Percentiles rank a stretch among this genome's conserved stretches.
Conservation (phyloP, 805 yeast genomes). For the Metschnikowia kunwiensis region DNA sequence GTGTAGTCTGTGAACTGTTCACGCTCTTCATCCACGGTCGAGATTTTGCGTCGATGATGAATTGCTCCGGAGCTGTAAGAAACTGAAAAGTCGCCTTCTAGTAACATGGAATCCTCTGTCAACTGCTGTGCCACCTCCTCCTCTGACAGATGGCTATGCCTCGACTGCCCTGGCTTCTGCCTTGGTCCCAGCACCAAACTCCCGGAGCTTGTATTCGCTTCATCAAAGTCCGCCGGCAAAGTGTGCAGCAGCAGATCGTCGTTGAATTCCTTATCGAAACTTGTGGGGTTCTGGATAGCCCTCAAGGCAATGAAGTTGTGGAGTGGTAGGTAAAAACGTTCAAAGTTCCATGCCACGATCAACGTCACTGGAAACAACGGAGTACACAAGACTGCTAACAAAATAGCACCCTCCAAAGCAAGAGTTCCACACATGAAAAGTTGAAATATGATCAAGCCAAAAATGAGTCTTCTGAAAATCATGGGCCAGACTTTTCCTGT, state of each 20-base stretch:
- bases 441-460: slow-evolving; percentile 55
- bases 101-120: slow-evolving; percentile 12
- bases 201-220: slow-evolving; percentile 5
- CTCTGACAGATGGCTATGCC: neutral
- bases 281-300: slow-evolving; percentile 47
- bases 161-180: neutral
- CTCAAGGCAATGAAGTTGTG: slow-evolving; percentile 55
- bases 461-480: slow-evolving; percentile 52
- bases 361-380: slow-evolving; percentile 50
- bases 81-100: slow-evolving; percentile 19
- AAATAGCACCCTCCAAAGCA: slow-evolving; percentile 56
- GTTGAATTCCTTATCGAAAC: slow-evolving; percentile 41
- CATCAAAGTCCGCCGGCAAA: slow-evolving; percentile 1
- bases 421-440: slow-evolving; percentile 63
- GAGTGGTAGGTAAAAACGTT: slow-evolving; percentile 52
- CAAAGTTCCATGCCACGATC: slow-evolving; percentile 48
- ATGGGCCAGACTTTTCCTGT: slow-evolving; percentile 69
- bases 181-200: slow-evolving; percentile 4
- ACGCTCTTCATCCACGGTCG: slow-evolving; percentile 57
- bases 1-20: slow-evolving; percentile 50
- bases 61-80: slow-evolving; percentile 9
- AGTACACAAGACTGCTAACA: slow-evolving; percentile 45
- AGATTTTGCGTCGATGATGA: slow-evolving; percentile 33
- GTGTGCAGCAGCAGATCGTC: slow-evolving; percentile 28
- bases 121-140: neutral